phyloP scores from a whole-genome alignment of 192 early-diverging fungal genomes.

The Diversispora eburnea region DNA sequence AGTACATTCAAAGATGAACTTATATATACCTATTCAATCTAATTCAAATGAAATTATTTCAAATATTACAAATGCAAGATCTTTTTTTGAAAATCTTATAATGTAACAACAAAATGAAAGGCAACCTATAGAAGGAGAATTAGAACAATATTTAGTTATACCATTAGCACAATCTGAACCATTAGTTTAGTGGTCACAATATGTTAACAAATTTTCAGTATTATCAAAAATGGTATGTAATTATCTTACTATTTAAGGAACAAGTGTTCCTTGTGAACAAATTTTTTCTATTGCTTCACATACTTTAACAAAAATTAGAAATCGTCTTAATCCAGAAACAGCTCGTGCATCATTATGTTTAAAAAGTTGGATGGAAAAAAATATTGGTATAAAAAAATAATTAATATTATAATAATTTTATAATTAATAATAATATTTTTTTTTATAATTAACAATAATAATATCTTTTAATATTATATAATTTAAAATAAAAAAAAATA shows the following conservation, averaged over 20 bases:
- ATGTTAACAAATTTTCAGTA: background rate
- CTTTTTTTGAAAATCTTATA: no score
- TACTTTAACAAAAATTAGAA: conserved; percentile 13
- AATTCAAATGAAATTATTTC: no score
- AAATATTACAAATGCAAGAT: no score
- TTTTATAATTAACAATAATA: no score
- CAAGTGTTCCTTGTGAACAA: conserved; percentile 21
- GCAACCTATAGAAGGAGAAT: conserved; percentile 5
- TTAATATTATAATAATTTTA: no score
- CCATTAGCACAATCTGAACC: background rate
- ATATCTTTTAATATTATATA: no score
- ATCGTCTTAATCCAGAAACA: background rate
- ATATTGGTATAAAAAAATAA: background rate
- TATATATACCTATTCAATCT: background rate
- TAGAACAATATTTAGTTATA: conserved; percentile 4
- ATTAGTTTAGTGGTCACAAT: background rate
- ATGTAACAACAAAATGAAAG: no score
- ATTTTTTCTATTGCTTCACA: background rate
- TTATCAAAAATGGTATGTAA: conserved; percentile 12
- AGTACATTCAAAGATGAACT: background rate
- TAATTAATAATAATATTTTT: no score
- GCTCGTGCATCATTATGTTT: conserved; percentile 6
- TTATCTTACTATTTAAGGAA: conserved; percentile 17
- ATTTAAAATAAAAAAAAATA: no score
- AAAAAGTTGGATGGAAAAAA: conserved; percentile 13